Percentiles rank a stretch among this genome's conserved stretches.
Conservation (phyloP, 371 early-diverging fungal species). For the Mortierella sp. region DNA sequence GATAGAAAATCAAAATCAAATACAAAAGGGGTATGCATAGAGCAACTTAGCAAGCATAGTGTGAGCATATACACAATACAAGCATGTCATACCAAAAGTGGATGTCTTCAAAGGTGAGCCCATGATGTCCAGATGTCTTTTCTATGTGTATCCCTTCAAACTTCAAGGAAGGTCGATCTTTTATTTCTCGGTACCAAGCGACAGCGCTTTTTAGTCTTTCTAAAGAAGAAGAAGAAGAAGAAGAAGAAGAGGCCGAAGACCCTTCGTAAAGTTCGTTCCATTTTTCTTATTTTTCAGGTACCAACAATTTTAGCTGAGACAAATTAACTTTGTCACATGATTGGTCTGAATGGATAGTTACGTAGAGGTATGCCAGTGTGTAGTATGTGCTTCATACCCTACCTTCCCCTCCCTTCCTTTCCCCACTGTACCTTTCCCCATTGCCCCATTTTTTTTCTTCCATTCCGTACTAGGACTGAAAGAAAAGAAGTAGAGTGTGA, state of each 20-base stretch:
- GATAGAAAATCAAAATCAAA: background rate
- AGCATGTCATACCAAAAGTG: background rate
- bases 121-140: too few relatives aligned
- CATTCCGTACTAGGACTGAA: background rate
- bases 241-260: background rate
- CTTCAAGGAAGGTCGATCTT: too few relatives aligned
- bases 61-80: too few relatives aligned
- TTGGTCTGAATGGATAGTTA: background rate
- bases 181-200: too few relatives aligned
- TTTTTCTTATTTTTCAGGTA: background rate
- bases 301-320: background rate
- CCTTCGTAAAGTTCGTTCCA: too few relatives aligned
- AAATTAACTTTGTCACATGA: background rate
- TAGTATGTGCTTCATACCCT: background rate
- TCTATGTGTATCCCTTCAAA: too few relatives aligned
- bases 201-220: too few relatives aligned
- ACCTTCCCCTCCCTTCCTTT: background rate
- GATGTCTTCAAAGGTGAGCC: background rate
- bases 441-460: constrained; percentile 5
- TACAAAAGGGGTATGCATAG: background rate
- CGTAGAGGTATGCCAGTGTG: background rate
- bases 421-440: too few relatives aligned
- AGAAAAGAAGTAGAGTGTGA: background rate
- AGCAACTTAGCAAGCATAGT: too few relatives aligned
- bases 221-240: background rate